phyloP scores from a whole-genome alignment of 1,284 basidiomycete species.

The Irpex lacteus region DNA sequence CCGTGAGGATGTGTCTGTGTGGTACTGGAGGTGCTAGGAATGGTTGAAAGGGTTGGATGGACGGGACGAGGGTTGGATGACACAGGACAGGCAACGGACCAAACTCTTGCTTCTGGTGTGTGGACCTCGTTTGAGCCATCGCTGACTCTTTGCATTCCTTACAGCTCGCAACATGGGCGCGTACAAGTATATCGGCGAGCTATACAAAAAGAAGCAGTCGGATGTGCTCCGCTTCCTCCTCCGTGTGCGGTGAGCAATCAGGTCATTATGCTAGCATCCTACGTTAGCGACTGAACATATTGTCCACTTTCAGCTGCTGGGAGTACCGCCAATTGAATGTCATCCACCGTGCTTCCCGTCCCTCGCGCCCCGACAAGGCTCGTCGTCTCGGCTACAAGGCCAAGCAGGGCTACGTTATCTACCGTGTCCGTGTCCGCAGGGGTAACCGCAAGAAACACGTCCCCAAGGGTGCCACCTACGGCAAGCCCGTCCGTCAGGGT shows the following conservation, averaged over 20 bases:
- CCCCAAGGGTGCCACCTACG: conserved; percentile 98
- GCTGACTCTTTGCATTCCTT: conserved; percentile 11
- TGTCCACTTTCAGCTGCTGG: conserved; percentile 78
- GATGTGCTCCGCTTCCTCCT: conserved; percentile 98
- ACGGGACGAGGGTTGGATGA: conserved; percentile 24
- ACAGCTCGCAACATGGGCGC: conserved; percentile 65
- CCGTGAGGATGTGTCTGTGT: conserved; percentile 2
- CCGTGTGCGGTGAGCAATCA: conserved; percentile 80
- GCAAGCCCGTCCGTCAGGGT: conserved; percentile 99
- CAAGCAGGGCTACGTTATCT: conserved; percentile 99
- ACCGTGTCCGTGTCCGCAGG: conserved; percentile 95
- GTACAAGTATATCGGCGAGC: conserved; percentile 97
- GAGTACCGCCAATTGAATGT: conserved; percentile 98
- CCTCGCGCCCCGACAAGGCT: conserved; percentile 98
- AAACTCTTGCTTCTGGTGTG: conserved; percentile 1
- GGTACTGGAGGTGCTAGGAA: conserved; percentile 17
- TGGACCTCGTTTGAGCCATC: conserved; percentile 1
- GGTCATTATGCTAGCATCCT: neutral
- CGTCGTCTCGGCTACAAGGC: conserved; percentile 99
- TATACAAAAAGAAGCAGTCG: conserved; percentile 95
- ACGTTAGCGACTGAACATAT: neutral
- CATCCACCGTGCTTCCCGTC: conserved; percentile 96
- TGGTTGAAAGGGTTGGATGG: conserved; percentile 26
- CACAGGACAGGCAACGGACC: conserved; percentile 7
- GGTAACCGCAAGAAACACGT: conserved; percentile 99